Evolutionary conservation across 2,329 filamentous ascomycete species (phyloP), one percentile per base, ranked within the genome.

Genomic region (Ophiostoma piceae): DNA sequence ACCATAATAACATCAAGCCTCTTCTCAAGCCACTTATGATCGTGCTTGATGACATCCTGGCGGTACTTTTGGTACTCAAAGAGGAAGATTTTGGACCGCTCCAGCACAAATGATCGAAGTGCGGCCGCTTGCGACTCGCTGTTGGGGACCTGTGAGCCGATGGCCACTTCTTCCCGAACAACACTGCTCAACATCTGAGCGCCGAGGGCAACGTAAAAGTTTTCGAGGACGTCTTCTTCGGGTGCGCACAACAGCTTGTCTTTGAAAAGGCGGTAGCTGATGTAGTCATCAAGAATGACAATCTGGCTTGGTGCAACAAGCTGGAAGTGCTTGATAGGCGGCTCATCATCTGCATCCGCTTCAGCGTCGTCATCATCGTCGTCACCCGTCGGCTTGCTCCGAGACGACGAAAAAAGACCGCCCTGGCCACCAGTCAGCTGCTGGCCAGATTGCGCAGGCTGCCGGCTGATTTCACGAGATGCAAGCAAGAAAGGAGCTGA

Each of bases 11-110:
- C 92, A 0, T 82, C 84, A 16, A 99, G 81, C 74, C 96, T 91
- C 76, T 92, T 91, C 75, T 96, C 92, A 12, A 99, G 82, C 95
- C 95, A 99, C 74, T 90, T 92, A 7, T 88, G 85, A 77, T 98
- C 94, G 75, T 95, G 92, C 74, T 90, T 90, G 76, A 99, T 88
- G n/a, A 85, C 84, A 71, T 96, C 91, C 4, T 86, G 83, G 47
- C 88, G 86, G 76, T 94, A 90, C 75, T 92, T 84, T 32, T 82
- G 77, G 71, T 87, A 87, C 73, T 89, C 94, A 76, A 97, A 90
- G 37, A 99, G 82, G 78, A 98, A 99, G 35, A 99, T 85, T 73
- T 94, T 92, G 69, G 91, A 90, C 69, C 95, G 88, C 78, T 99
- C 96, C 4, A 96, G 82, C 22, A 98, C 91, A 72, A 94, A 88